Percentiles rank a stretch among this genome's conserved stretches.
These are phyloP conservation scores for Mortierella sp. DNA, from an alignment of 371 early-diverging fungal genomes.

Conservation along the genomic window DNA sequence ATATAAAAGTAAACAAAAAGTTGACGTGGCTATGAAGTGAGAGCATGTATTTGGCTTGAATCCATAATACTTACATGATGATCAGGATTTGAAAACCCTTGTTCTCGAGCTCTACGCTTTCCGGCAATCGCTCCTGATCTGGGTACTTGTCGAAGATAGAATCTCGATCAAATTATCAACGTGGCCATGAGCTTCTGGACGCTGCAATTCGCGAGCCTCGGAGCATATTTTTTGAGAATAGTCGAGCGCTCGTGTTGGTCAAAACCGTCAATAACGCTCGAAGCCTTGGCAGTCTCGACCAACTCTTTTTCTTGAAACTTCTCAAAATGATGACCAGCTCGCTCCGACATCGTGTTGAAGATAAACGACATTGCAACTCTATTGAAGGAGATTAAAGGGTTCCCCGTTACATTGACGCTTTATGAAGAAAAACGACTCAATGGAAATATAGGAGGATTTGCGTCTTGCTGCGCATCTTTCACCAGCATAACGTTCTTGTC, in stretches of 20 bases:
- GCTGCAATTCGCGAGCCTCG: too few species aligned
- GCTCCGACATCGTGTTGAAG: not conserved
- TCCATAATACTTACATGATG: conserved; percentile 3
- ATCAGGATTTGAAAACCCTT: conserved; percentile 11
- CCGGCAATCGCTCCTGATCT: conserved; percentile 6
- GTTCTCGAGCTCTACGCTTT: conserved; percentile 11
- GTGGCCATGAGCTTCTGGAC: too few species aligned
- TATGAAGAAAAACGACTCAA: not conserved
- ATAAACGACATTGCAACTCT: not conserved
- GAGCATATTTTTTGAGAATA: too few species aligned
- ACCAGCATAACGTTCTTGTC: conserved; percentile 19
- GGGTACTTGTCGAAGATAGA: too few species aligned
- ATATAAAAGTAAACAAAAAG: not conserved
- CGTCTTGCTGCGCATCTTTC: conserved; percentile 32
- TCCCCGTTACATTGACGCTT: not conserved
- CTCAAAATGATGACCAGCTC: not conserved
- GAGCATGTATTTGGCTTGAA: not conserved
- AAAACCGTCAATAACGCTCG: not conserved
- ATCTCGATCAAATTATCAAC: too few species aligned
- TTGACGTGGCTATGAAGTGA: not conserved
- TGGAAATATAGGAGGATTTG: not conserved
- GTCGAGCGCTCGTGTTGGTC: not conserved
- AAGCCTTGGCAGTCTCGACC: not conserved
- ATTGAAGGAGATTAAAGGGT: not conserved
- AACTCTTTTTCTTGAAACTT: not conserved